Conservation (phyloP, 1,284 basidiomycete genomes). For the Boletus smithii region DNA sequence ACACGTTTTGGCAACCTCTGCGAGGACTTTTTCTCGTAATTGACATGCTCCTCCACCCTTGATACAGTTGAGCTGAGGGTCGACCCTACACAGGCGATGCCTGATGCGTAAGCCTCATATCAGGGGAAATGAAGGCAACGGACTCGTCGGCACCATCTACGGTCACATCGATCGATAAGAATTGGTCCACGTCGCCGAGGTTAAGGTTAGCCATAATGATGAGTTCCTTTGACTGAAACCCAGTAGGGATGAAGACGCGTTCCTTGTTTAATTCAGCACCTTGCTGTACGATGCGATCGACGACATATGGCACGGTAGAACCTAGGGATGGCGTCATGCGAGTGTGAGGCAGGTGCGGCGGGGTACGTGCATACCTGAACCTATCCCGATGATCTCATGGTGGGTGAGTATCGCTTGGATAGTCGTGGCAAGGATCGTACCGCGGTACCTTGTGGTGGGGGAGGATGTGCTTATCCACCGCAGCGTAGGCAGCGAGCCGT, state of each 20-base stretch:
- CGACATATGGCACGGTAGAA: constrained; percentile 96
- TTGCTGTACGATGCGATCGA: constrained; percentile 90
- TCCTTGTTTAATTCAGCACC: constrained; percentile 73
- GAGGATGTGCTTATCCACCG: constrained; percentile 87
- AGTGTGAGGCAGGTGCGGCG: neutral
- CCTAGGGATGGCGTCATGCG: constrained; percentile 41
- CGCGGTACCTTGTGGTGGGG: constrained; percentile 74
- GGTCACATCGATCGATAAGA: constrained; percentile 88
- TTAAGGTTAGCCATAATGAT: constrained; percentile 80
- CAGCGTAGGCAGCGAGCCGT: constrained; percentile 88
- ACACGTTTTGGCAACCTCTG: constrained; percentile 88
- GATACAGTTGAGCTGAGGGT: constrained; percentile 87
- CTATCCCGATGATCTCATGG: constrained; percentile 81
- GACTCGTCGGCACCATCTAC: constrained; percentile 98
- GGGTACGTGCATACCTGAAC: constrained; percentile 56
- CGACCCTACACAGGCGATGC: constrained; percentile 58
- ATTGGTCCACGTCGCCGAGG: constrained; percentile 92
- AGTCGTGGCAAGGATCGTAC: neutral
- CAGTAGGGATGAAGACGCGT: constrained; percentile 88
- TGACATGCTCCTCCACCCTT: constrained; percentile 99
- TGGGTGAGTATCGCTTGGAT: constrained; percentile 3
- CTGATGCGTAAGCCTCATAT: neutral
- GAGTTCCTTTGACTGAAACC: constrained; percentile 95
- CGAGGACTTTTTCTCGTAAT: constrained; percentile 94
- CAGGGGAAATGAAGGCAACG: constrained; percentile 43